Base-by-base conservation (phyloP, 345 rosid genomes). In the Dipteronia dyeriana region DNA sequence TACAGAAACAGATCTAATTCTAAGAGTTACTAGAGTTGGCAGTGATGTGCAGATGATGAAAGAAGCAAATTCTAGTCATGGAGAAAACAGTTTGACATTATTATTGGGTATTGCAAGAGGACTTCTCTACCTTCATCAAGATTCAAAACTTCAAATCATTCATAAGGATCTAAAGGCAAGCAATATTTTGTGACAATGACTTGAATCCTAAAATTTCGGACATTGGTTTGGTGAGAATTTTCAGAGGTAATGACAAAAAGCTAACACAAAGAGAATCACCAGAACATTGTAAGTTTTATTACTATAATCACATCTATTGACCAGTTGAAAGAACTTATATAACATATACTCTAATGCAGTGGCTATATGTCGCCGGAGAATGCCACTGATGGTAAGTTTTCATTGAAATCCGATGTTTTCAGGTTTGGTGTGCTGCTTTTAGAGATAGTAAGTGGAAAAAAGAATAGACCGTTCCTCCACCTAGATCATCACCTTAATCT, bases 81-180 rank as follows among this genome's bases (percentile, higher is more conserved):
- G 68, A 4, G 25, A 62, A 76, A 3, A 56, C 77, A 84, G 20
- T 49, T 61, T 7, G 23, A 72, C 71, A 85, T 88, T 51, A 25
- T 88, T 10, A 77, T 68, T 41, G 91, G 90, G 31, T n/a, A 85
- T 88, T 22, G 83, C 88, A 11, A 73, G 78, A 70, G 88, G 91
- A 57, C 87, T 85, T 70, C 59, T 85, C 31, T 88, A 90, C 79
- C 79, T 87, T 19, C 91, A 87, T 71, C 87, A 85, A 23, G 86
- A 88, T 47, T 87, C 91, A 0, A 87, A 86, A 22, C 38, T 87
- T 23, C 81, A 85, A 51, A 84, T 88, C 5, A 80, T 88, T 13
- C 91, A 84, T 59, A 79, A 89, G 60, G 90, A 88, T 76, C 75
- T 85, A 3, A 87, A 84, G 11, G 71, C 88, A 1, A 83, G 85